phyloP scores from a whole-genome alignment of 2,329 filamentous ascomycete species.

The Fusarium avenaceum region DNA sequence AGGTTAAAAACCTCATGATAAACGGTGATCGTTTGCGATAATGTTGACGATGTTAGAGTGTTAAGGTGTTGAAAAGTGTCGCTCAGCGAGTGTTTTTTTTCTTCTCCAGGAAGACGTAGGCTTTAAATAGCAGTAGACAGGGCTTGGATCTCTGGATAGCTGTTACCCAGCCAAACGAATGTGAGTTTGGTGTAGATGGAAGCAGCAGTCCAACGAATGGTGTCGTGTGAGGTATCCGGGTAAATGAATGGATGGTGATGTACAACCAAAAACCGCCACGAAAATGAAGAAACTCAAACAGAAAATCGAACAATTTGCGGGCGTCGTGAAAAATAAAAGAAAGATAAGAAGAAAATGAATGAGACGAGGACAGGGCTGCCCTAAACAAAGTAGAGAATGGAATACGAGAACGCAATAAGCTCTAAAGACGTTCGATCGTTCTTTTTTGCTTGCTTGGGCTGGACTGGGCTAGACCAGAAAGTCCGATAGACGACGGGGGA shows the following conservation, averaged over 20 bases:
- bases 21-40: background rate
- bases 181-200: conserved; percentile 1
- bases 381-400: conserved; percentile 9
- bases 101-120: conserved; percentile 30
- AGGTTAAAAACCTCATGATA: conserved; percentile 38
- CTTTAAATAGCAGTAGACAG: background rate
- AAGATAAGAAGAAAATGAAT: conserved; percentile 2
- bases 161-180: conserved; percentile 6
- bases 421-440: conserved; percentile 24
- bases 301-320: background rate
- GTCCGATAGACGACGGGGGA: conserved; percentile 9
- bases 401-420: conserved; percentile 44
- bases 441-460: conserved; percentile 16
- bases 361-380: conserved; percentile 8
- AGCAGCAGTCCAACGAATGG: background rate
- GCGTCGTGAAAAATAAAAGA: conserved; percentile 1
- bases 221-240: background rate
- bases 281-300: background rate
- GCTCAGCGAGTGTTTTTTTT: conserved; percentile 16
- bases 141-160: background rate
- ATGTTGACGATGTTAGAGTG: background rate
- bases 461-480: conserved; percentile 35
- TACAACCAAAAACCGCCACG: background rate
- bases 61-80: conserved; percentile 4
- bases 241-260: background rate